Conservation (phyloP, 1,284 basidiomycete genomes). For the Boletus mariae region DNA sequence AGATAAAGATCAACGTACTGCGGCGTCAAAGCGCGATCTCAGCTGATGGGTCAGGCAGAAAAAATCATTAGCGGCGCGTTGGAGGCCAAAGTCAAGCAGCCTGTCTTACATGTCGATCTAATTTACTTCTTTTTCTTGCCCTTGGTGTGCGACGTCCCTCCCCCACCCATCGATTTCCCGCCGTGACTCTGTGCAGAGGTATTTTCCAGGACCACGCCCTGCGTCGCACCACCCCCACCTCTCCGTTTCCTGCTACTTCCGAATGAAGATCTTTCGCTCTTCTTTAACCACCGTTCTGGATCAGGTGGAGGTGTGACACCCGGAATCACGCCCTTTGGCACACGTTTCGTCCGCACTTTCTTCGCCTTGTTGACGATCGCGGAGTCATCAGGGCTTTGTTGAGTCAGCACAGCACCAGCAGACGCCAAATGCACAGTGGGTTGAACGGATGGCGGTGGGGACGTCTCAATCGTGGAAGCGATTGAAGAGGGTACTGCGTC, state of each 20-base stretch:
- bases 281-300: slow-evolving; percentile 81
- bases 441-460: slow-evolving; percentile 51
- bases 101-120: slow-evolving; percentile 25
- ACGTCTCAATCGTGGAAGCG: slow-evolving; percentile 53
- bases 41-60: slow-evolving; percentile 17
- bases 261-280: slow-evolving; percentile 64
- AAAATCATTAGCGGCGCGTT: slow-evolving; percentile 23
- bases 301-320: slow-evolving; percentile 75
- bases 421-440: slow-evolving; percentile 33
- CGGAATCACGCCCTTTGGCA: slow-evolving; percentile 67
- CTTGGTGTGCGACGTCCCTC: slow-evolving; percentile 36
- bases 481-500: slow-evolving; percentile 52
- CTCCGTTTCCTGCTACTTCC: slow-evolving; percentile 44
- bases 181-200: slow-evolving; percentile 30
- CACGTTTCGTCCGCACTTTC: slow-evolving; percentile 60
- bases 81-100: slow-evolving; percentile 15
- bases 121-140: slow-evolving; percentile 50
- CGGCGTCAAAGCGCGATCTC: slow-evolving; percentile 20
- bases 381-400: slow-evolving; percentile 24
- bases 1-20: slow-evolving; percentile 24
- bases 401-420: slow-evolving; percentile 30
- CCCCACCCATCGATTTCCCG: slow-evolving; percentile 35
- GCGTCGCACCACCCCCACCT: slow-evolving; percentile 61
- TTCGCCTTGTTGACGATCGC: slow-evolving; percentile 35
- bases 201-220: slow-evolving; percentile 46